Evolutionary conservation across 805 yeast species (phyloP).

Genomic region (Phaffomyces thermotolerans): DNA sequence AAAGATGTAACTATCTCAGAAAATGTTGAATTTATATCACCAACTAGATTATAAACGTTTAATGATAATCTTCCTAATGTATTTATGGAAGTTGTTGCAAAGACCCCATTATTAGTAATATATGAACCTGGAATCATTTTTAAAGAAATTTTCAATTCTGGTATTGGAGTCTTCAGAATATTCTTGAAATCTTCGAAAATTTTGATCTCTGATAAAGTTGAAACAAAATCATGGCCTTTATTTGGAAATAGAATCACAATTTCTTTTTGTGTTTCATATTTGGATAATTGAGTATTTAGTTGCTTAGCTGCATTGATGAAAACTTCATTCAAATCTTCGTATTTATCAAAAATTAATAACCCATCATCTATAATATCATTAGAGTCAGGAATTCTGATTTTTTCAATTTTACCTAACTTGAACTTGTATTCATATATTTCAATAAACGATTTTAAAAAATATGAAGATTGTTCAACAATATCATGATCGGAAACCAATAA

Average conservation of each 20-base stretch:
- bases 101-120: conserved; percentile 29
- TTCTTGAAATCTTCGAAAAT: conserved; percentile 41
- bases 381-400: conserved; percentile 24
- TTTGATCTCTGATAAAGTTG: conserved; percentile 40
- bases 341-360: conserved; percentile 4
- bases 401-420: conserved; percentile 37
- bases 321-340: not conserved
- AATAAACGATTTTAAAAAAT: conserved; percentile 35
- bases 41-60: conserved; percentile 52
- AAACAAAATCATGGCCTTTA: conserved; percentile 25
- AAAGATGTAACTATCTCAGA: conserved; percentile 34
- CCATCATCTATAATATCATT: conserved; percentile 7
- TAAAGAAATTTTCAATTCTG: conserved; percentile 10
- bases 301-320: not conserved
- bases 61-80: conserved; percentile 40
- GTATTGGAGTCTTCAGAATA: not conserved
- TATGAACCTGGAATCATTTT: conserved; percentile 38
- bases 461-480: conserved; percentile 23
- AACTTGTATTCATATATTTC: conserved; percentile 38
- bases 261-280: conserved; percentile 5
- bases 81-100: conserved; percentile 26
- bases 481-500: conserved; percentile 34
- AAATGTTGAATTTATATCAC: conserved; percentile 28
- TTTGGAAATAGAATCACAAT: conserved; percentile 16
- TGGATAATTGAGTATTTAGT: not conserved